Base-by-base conservation (phyloP, 192 early-diverging fungal genomes). In the Dimargaris cristalligena region DNA sequence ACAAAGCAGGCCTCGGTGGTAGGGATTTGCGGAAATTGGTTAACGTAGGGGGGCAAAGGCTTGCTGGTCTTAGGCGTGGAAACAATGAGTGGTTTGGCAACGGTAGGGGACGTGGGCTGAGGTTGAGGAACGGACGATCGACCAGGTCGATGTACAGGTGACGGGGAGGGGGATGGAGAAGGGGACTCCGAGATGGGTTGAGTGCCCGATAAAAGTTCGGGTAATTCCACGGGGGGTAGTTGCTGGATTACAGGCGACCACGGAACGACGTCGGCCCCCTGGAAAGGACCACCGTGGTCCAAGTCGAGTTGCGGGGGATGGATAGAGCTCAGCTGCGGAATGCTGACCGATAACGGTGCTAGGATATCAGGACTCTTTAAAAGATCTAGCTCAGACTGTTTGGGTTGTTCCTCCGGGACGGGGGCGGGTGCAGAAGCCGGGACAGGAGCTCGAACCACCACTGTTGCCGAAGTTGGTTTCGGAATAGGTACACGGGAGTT, bases 1-100 rank as follows among this genome's bases (percentile, higher is more conserved):
- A n/a, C 4, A n/a, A 57, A 57, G 55, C 55, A 57, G 18, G 55
- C 32, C 35, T 57, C 55, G 6, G 55, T 57, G 35, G 55, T 57
- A 8, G 55, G 34, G 6, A 57, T 31, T n/a, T 34, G 55, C 20
- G 32, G 34, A 35, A 57, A 57, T 20, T 31, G 55, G 33, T 57
- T 57, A 26, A 26, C 55, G 33, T 57, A 57, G 28, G 55, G n/a
- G 0, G 55, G 55, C 13, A 57, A 26, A 3, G 55, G 55, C 10
- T 22, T n/a, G 22, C 34, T 34, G 33, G 28, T 25, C n/a, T 16
- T 3, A 0, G 54, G 23, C 26, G 50, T 16, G 30, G 23, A 23
- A 16, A 16, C 50, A 29, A 25, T 26, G 30, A 26, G 23, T 23
- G 23, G 46, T 18, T 52, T 18, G 23, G 2, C 50, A 23, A 23